phyloP scores from a whole-genome alignment of 169 alveolate genomes.

The Cryptosporidium bovis region DNA sequence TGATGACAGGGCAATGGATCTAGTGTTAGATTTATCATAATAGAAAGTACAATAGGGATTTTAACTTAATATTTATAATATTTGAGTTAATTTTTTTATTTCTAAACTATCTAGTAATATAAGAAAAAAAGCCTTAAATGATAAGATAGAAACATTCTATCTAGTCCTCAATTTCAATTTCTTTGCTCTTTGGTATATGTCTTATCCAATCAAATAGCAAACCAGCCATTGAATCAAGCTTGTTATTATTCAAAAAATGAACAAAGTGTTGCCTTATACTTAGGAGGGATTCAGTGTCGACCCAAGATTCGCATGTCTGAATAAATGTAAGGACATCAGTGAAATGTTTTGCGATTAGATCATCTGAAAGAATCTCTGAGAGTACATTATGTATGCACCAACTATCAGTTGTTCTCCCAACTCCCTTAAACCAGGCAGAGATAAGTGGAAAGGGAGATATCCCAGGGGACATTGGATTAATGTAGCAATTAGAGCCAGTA shows the following conservation, averaged over 20 bases:
- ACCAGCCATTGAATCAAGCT: constrained; percentile 59
- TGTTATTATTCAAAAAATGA: constrained; percentile 59
- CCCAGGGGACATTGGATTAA: constrained; percentile 57
- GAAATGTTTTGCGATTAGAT: constrained; percentile 49
- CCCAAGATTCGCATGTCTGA: constrained; percentile 72
- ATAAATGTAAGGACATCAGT: constrained; percentile 57
- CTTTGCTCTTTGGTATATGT: constrained; percentile 39
- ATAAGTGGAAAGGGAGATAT: constrained; percentile 72
- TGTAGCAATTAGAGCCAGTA: constrained; percentile 15
- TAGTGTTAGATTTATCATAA: constrained; percentile 65
- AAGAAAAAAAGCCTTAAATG: background rate
- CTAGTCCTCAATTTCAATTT: constrained; percentile 1
- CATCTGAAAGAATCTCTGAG: constrained; percentile 72
- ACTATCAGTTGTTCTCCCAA: constrained; percentile 56
- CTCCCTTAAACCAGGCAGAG: constrained; percentile 72
- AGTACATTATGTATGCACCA: constrained; percentile 74
- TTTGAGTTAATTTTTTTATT: background rate
- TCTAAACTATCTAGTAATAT: background rate
- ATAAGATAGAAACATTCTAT: background rate
- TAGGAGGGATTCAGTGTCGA: constrained; percentile 57
- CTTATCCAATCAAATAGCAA: constrained; percentile 69
- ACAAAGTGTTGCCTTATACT: constrained; percentile 55
- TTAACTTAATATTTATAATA: background rate
- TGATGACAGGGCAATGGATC: constrained; percentile 70
- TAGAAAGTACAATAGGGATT: background rate